Conservation (phyloP, 768 basidiomycete genomes). For the Lanmaoa pseudosensibilis region DNA sequence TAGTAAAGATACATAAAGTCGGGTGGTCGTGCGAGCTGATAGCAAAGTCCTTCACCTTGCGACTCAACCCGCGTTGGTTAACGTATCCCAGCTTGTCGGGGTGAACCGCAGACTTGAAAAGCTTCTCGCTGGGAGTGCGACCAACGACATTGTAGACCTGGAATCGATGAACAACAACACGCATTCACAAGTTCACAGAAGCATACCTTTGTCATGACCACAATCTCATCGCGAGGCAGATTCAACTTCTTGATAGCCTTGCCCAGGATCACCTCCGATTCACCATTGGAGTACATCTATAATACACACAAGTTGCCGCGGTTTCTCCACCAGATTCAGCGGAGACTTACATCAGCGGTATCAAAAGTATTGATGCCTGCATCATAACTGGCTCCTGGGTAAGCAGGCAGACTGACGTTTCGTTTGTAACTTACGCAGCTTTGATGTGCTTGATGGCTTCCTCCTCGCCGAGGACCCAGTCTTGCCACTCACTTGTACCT, state of each 20-base stretch:
- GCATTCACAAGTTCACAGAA: not conserved
- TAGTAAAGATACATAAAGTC: not conserved
- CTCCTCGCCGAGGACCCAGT: conserved; percentile 3
- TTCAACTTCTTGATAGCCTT: not conserved
- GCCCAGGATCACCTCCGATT: conserved; percentile 1
- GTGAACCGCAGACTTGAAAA: conserved; percentile 2
- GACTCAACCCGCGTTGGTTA: conserved; percentile 1
- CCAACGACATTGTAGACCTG: not conserved
- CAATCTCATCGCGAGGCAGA: conserved; percentile 2
- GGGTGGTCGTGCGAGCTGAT: conserved; percentile 19
- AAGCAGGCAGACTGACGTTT: not conserved
- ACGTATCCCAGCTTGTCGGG: conserved; percentile 1
- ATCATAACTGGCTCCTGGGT: not conserved
- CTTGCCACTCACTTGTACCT: conserved; percentile 11
- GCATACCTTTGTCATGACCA: not conserved
- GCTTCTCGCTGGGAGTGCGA: conserved; percentile 1
- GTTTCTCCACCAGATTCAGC: not conserved
- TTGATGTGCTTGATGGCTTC: conserved; percentile 2
- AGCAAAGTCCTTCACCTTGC: conserved; percentile 35
- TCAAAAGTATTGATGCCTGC: conserved; percentile 4
- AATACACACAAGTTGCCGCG: not conserved
- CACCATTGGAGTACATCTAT: conserved; percentile 3
- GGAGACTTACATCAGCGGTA: not conserved
- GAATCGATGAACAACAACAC: not conserved
- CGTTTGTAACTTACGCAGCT: not conserved